Percentiles rank a stretch among this genome's conserved stretches.
phyloP scores from a whole-genome alignment of 352 stramenopile genomes.

The Phytophthora parvispora region DNA sequence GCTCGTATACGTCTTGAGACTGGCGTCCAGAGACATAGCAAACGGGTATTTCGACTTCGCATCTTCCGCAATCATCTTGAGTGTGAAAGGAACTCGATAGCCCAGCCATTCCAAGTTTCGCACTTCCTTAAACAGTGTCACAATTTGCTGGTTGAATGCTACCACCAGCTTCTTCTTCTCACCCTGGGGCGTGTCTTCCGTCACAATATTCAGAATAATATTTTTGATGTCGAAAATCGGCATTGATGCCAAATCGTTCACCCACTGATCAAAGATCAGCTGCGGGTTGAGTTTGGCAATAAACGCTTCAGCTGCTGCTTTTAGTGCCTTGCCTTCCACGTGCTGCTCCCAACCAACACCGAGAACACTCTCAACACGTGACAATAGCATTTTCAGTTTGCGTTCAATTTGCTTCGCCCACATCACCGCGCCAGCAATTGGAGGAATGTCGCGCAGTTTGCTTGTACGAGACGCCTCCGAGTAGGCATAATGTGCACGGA shows the following conservation, averaged over 20 bases:
- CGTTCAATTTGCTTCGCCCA: slow-evolving; percentile 99
- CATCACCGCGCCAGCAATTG: slow-evolving; percentile 98
- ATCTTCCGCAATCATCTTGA: slow-evolving; percentile 97
- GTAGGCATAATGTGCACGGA: slow-evolving; percentile 96
- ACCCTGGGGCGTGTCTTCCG: slow-evolving; percentile 76
- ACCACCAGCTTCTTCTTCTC: slow-evolving; percentile 87
- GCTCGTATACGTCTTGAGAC: slow-evolving; percentile 95
- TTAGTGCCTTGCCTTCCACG: slow-evolving; percentile 97
- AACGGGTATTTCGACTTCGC: slow-evolving; percentile 97
- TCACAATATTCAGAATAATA: slow-evolving; percentile 92
- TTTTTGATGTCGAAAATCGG: slow-evolving; percentile 94
- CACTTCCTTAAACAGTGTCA: slow-evolving; percentile 99
- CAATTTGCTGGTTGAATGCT: slow-evolving; percentile 98
- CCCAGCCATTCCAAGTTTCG: slow-evolving; percentile 99
- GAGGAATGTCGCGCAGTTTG: slow-evolving; percentile 97
- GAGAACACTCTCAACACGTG: slow-evolving; percentile 98
- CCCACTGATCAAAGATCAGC: slow-evolving; percentile 97
- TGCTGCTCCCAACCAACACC: slow-evolving; percentile 98
- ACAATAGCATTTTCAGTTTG: slow-evolving; percentile 98
- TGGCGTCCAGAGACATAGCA: slow-evolving; percentile 98
- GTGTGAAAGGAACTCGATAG: slow-evolving; percentile 97
- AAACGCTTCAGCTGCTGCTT: slow-evolving; percentile 90
- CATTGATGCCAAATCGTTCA: slow-evolving; percentile 93
- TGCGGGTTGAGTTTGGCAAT: slow-evolving; percentile 90
- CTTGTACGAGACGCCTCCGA: slow-evolving; percentile 96